Evolutionary conservation across 1,284 basidiomycete species (phyloP).

Genomic region (Wolfiporia cocos): DNA sequence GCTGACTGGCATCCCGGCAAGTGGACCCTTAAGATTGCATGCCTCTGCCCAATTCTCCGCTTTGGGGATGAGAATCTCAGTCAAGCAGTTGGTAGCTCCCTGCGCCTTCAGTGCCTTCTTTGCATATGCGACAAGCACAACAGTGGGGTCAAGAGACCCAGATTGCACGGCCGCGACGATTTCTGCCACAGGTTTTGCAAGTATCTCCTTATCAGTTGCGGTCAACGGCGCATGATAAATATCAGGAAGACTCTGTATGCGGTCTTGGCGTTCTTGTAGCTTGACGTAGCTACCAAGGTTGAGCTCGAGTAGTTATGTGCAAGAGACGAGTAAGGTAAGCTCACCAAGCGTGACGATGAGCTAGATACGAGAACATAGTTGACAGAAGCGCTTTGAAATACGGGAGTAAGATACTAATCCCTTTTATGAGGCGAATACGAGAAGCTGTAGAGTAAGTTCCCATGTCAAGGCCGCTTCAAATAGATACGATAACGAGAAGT

Average conservation of each 20-base stretch:
- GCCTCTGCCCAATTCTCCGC: conserved; percentile 36
- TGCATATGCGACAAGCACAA: conserved; percentile 40
- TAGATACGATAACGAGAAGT: too few species aligned
- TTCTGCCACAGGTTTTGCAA: conserved; percentile 32
- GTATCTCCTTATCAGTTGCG: conserved; percentile 31
- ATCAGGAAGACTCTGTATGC: conserved; percentile 34
- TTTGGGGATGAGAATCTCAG: conserved; percentile 45
- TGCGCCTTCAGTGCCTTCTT: conserved; percentile 49
- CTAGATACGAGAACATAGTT: conserved; percentile 24
- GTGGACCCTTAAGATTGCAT: conserved; percentile 40
- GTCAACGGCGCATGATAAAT: conserved; percentile 35
- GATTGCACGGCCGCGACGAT: conserved; percentile 36
- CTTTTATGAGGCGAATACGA: too few species aligned
- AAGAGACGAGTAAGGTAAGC: conserved; percentile 5
- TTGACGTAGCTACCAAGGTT: conserved; percentile 28
- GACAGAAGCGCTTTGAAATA: too few species aligned
- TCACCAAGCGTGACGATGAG: conserved; percentile 29
- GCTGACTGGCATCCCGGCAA: conserved; percentile 64
- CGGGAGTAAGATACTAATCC: too few species aligned
- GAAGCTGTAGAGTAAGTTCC: too few species aligned
- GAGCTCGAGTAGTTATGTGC: neutral
- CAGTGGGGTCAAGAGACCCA: conserved; percentile 32
- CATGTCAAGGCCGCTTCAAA: too few species aligned
- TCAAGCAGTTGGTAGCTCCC: conserved; percentile 49
- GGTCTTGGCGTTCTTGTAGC: conserved; percentile 38